A percentile compares a stretch with the other conserved stretches of the same genome.
phyloP scores from a whole-genome alignment of 139 green algal species.

The Auxenochlorella pyrenoidosa region DNA sequence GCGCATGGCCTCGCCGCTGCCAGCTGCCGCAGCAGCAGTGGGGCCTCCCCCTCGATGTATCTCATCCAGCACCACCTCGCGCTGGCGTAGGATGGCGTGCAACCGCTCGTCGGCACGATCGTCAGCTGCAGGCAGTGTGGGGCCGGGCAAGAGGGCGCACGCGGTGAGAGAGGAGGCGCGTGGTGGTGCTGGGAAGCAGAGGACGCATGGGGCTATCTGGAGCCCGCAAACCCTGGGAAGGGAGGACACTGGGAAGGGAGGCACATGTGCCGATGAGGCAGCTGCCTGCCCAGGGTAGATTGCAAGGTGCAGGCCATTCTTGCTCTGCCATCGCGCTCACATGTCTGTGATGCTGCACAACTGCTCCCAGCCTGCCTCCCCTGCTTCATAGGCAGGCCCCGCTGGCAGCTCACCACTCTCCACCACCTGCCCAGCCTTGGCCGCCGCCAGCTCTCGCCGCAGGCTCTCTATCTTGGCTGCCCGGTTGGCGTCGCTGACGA shows the following conservation, averaged over 20 bases:
- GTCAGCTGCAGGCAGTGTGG: not conserved
- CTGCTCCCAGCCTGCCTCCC: too few species aligned
- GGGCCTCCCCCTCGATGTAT: conserved; percentile 5
- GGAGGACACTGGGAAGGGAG: too few species aligned
- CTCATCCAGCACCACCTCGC: not conserved
- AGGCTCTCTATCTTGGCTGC: conserved; percentile 16
- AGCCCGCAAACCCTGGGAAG: too few species aligned
- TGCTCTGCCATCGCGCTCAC: not conserved
- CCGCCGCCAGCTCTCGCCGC: conserved; percentile 9
- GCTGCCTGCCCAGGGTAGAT: too few species aligned
- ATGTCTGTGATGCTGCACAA: not conserved
- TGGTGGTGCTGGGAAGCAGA: not conserved
- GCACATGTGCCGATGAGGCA: too few species aligned
- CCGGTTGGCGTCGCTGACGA: conserved; percentile 20
- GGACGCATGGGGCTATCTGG: too few species aligned
- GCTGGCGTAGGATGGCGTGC: not conserved
- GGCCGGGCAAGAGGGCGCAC: not conserved
- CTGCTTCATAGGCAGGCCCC: too few species aligned
- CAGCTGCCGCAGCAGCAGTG: not conserved
- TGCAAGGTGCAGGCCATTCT: not conserved
- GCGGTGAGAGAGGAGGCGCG: not conserved
- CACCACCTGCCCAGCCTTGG: conserved; percentile 20
- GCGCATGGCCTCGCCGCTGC: not conserved
- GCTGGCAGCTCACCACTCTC: not conserved
- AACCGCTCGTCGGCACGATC: not conserved